These are phyloP conservation scores for Penicillium desertorum DNA, from an alignment of 495 filamentous ascomycete species.

Conservation along the genomic window DNA sequence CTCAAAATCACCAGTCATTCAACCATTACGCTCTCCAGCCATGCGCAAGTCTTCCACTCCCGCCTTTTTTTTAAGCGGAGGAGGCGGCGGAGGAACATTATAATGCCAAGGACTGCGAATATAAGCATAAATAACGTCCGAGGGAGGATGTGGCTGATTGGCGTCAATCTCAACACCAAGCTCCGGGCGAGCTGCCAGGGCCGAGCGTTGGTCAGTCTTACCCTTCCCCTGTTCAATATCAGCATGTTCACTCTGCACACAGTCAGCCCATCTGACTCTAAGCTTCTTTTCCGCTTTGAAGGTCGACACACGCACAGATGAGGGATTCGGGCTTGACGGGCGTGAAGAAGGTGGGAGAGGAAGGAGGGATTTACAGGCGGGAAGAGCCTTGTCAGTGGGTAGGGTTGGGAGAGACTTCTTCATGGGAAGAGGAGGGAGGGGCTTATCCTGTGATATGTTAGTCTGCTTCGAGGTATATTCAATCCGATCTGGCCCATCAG, in stretches of 20 bases:
- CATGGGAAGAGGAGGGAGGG: not conserved
- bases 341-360: not conserved
- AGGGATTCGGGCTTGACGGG: not conserved
- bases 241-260: not conserved
- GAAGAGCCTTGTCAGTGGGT: not conserved
- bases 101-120: no score
- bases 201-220: not conserved
- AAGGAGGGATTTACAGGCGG: not conserved
- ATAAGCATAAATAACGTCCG: not conserved
- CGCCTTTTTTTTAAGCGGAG: not conserved
- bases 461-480: not conserved
- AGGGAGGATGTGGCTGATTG: not conserved
- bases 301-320: not conserved
- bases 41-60: not conserved
- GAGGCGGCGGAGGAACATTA: not conserved
- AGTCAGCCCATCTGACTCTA: not conserved
- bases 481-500: not conserved
- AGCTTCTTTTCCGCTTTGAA: not conserved
- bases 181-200: not conserved
- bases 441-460: not conserved
- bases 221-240: not conserved
- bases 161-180: not conserved
- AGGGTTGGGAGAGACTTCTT: not conserved
- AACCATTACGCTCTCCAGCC: not conserved
- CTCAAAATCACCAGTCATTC: not conserved